Evolutionary conservation across 1,284 basidiomycete species (phyloP), one percentile per base, ranked within the genome.

Genomic region (Ustilago bromivora): DNA sequence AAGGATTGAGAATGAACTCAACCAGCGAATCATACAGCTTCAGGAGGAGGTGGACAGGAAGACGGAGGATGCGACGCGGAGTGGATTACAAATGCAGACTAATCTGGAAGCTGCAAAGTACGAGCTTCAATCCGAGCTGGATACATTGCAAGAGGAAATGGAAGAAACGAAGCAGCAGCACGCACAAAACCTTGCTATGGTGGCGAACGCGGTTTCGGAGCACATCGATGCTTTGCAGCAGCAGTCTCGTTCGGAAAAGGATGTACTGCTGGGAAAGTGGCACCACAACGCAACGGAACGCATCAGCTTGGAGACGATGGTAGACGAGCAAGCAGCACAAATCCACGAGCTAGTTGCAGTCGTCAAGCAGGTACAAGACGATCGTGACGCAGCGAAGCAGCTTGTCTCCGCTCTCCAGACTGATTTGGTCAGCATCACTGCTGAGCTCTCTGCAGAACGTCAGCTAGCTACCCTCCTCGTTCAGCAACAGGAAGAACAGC

Each of bases 311-410:
- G 70, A 67, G 41, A 68, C 64, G 17, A 36, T 74, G 8, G 64
- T 65, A 4, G 63, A 65, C 13, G 71, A 78, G 35, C 63, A 61
- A 7, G 55, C 51, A 12, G 63, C 62, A 0, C 71, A 74, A 51
- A 67, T 78, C n/a, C 64, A 66, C 36, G 71, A 78, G 31, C 67
- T 78, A 10, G 71, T 71, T 13, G 66, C 60, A 10, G 71, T 74
- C 55, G 71, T 75, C 64, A 71, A 66, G 51, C 76, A 78, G 60
- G 68, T 78, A 0, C 71, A 78, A 41, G 64, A 75, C 17, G 76
- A 78, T 23, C 66, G 76, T 1, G 76, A 78, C 40, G 46, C 68
- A 11, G 68, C 65, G 52, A 73, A 74, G 19, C 57, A 60, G 54
- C 57, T 70, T 5, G 75, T 60, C 6, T 34, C 58, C 3, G 40